Percentiles rank a stretch among this genome's conserved stretches.
phyloP scores from a whole-genome alignment of 108 stramenopile species.

The Skeletonema potamos region DNA sequence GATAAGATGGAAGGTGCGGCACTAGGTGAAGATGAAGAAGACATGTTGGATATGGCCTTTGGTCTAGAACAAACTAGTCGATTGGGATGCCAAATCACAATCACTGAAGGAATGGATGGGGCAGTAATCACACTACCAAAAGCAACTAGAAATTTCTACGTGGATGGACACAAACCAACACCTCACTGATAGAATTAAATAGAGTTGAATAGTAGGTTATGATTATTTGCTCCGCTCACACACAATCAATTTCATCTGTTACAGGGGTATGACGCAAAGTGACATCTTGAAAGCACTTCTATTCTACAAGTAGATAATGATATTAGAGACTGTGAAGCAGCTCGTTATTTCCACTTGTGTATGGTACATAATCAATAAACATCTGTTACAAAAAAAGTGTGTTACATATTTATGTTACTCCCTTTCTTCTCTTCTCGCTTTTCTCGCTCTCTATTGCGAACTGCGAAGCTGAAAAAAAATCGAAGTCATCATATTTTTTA shows the following conservation, averaged over 20 bases:
- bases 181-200: conserved; percentile 76
- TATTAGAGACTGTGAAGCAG: no score
- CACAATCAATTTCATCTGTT: background rate
- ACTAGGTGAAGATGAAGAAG: conserved; percentile 88
- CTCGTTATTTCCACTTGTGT: no score
- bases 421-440: no score
- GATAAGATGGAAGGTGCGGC: conserved; percentile 63
- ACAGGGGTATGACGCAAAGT: no score
- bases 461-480: no score
- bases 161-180: conserved; percentile 98
- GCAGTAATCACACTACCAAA: conserved; percentile 85
- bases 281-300: no score
- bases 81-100: conserved; percentile 93
- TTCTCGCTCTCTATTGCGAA: no score
- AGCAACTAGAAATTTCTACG: conserved; percentile 97
- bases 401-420: no score
- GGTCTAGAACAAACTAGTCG: conserved; percentile 93
- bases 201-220: background rate
- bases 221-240: background rate
- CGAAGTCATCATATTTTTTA: no score
- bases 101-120: conserved; percentile 91
- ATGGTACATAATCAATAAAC: no score
- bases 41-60: conserved; percentile 99
- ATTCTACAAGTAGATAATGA: no score
- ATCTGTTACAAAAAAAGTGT: no score